Conservation (phyloP, 768 basidiomycete species). For the Cystofilobasidium ferigula region DNA sequence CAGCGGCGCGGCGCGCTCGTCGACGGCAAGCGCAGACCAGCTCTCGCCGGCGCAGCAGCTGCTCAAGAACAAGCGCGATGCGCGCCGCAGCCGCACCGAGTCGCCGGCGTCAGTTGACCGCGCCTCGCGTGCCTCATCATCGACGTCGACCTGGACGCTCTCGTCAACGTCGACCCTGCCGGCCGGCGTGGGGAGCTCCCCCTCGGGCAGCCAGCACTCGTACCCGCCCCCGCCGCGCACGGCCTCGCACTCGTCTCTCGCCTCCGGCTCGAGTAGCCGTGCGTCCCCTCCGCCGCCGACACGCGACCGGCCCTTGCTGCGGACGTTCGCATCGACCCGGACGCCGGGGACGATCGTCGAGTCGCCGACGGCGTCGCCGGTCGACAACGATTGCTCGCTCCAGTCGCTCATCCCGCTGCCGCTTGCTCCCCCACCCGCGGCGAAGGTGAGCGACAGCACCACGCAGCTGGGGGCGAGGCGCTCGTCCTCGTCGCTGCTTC, state of each 20-base stretch:
- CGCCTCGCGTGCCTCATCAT: background rate
- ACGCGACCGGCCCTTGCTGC: slow-evolving; percentile 4
- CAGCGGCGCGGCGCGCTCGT: background rate
- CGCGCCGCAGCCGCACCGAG: slow-evolving; percentile 8
- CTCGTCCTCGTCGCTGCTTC: too few relatives aligned
- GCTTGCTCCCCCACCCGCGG: background rate
- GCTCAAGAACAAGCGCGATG: slow-evolving; percentile 5
- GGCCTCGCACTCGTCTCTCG: background rate
- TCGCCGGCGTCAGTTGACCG: slow-evolving; percentile 4
- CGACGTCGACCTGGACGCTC: slow-evolving; percentile 4
- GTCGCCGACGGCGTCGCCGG: slow-evolving; percentile 7
- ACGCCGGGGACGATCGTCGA: slow-evolving; percentile 17
- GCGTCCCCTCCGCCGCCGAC: background rate
- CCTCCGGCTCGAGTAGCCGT: background rate
- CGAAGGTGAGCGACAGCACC: background rate
- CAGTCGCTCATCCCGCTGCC: background rate
- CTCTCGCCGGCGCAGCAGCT: slow-evolving; percentile 2
- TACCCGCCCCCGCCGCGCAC: background rate
- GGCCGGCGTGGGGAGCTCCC: background rate
- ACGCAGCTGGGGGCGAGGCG: too few relatives aligned
- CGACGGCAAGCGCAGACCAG: background rate
- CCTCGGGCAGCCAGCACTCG: slow-evolving; percentile 1
- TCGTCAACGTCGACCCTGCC: slow-evolving; percentile 12
- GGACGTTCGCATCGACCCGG: slow-evolving; percentile 6
- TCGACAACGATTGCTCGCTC: background rate